Evolutionary conservation across 78 protist species (phyloP).

Genomic region (Polysphondylium violaceum): DNA sequence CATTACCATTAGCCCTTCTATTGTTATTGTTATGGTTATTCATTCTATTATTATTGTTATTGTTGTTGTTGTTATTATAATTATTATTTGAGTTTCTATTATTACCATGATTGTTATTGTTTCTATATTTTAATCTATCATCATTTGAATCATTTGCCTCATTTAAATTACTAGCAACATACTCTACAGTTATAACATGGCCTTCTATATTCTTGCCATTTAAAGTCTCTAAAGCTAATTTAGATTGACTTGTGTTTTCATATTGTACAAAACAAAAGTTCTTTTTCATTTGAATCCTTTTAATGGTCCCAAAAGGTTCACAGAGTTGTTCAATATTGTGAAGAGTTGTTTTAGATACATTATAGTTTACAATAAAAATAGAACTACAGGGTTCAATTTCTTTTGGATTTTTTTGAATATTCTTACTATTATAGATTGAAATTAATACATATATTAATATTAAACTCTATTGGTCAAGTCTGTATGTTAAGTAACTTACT

Average conservation of each 20-base stretch:
- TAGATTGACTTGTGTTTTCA: slow-evolving; percentile 18
- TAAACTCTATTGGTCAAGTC: not conserved
- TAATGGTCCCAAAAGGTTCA: slow-evolving; percentile 36
- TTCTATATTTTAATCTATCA: not conserved
- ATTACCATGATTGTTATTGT: slow-evolving; percentile 1
- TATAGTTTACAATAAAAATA: slow-evolving; percentile 51
- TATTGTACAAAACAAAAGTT: slow-evolving; percentile 62
- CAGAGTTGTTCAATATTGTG: slow-evolving; percentile 9
- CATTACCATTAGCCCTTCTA: too few relatives aligned
- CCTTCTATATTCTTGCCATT: slow-evolving; percentile 30
- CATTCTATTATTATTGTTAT: not conserved
- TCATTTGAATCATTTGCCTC: not conserved
- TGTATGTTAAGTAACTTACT: not conserved
- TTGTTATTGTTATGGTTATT: not conserved
- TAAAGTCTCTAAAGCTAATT: slow-evolving; percentile 34
- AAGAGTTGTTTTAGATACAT: slow-evolving; percentile 22
- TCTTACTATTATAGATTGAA: not conserved
- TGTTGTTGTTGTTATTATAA: not conserved
- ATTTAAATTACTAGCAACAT: not conserved
- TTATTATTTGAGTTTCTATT: not conserved
- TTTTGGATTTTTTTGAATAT: not conserved
- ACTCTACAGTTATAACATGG: too few relatives aligned
- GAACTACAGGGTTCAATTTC: slow-evolving; percentile 38
- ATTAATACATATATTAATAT: not conserved
- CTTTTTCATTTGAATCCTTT: slow-evolving; percentile 50